These are phyloP conservation scores for Phaeolepiota aurea DNA, from an alignment of 768 basidiomycete genomes.

Conservation along the genomic window DNA sequence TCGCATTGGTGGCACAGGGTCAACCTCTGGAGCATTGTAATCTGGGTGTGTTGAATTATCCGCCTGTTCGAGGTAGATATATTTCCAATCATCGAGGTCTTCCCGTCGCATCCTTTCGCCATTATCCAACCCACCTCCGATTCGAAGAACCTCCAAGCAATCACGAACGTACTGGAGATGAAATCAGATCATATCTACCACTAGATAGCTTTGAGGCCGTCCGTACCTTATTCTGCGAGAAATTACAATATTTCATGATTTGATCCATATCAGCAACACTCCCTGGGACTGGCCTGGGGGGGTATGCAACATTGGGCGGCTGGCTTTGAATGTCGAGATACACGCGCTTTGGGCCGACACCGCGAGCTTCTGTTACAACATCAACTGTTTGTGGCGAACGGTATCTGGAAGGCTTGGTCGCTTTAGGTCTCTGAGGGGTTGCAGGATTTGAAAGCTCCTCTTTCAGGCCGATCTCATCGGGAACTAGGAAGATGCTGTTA, in stretches of 20 bases:
- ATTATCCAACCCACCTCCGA: conserved; percentile 81
- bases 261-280: conserved; percentile 86
- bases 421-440: conserved; percentile 40
- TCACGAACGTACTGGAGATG: conserved; percentile 79
- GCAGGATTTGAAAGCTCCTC: conserved; percentile 58
- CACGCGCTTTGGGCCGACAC: conserved; percentile 64
- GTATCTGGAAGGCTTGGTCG: conserved; percentile 40
- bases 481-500: conserved; percentile 34
- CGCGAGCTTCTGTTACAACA: conserved; percentile 42
- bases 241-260: conserved; percentile 82
- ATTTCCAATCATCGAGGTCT: conserved; percentile 68
- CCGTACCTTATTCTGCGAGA: conserved; percentile 58
- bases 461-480: conserved; percentile 50
- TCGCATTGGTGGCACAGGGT: conserved; percentile 10
- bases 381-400: conserved; percentile 34
- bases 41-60: conserved; percentile 19
- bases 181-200: not conserved
- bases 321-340: conserved; percentile 63
- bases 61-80: conserved; percentile 63
- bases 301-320: conserved; percentile 62
- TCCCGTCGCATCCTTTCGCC: conserved; percentile 65
- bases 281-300: conserved; percentile 74
- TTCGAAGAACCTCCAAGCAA: conserved; percentile 81
- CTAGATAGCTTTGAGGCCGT: not conserved
- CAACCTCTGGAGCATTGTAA: conserved; percentile 7